Evolutionary conservation across 225 moss, liverwort and hornwort species (phyloP), one percentile per base, ranked within the genome.

Genomic region (Takakia lepidozioides): DNA sequence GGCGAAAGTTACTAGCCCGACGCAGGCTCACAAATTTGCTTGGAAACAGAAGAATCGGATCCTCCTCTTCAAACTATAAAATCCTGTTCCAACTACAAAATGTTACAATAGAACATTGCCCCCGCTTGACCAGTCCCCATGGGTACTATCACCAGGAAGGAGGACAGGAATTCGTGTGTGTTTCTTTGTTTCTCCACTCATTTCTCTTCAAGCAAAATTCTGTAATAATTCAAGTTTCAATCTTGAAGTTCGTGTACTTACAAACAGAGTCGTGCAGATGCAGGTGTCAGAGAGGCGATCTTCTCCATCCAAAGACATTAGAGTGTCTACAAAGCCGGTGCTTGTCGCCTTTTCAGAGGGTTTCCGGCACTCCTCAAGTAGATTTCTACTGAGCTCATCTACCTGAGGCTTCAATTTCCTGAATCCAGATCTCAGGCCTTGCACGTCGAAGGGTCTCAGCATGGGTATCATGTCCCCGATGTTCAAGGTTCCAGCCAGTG

Each of bases 381-480:
- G 20, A 10, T 4, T 18, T 18, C n/a, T 16, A 18, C 2, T 13
- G 18, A 42, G 17, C 2, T 18, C 2, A 19, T 1, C 40, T 4
- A 40, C 16, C 40, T 40, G 11, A 1, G 10, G 13, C 17, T 2
- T n/a, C 18, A 22, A 5, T 7, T 6, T 0, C 32, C 11, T 32
- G 32, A 32, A 32, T 32, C n/a, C n/a, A 6, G 8, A 0, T 32
- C 11, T 11, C 0, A 24, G 25, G 36, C 73, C 78, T 36, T 70
- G 66, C 60, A 70, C 74, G 37, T 80, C 80, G 38, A 70, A 67
- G 42, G 74, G 43, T 34, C 74, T 54, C 2, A 80, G 67, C n/a
- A 80, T 7, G 14, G 80, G 80, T 23, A 80, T 80, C 51, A 80
- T 70, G 43, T 80, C 80, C 46, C 80, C 74, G 21, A 22, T 22